Percentiles rank a stretch among this genome's conserved stretches.
Evolutionary conservation across 2,329 filamentous ascomycete genomes (phyloP).

Genomic region (Xylaria sp.): DNA sequence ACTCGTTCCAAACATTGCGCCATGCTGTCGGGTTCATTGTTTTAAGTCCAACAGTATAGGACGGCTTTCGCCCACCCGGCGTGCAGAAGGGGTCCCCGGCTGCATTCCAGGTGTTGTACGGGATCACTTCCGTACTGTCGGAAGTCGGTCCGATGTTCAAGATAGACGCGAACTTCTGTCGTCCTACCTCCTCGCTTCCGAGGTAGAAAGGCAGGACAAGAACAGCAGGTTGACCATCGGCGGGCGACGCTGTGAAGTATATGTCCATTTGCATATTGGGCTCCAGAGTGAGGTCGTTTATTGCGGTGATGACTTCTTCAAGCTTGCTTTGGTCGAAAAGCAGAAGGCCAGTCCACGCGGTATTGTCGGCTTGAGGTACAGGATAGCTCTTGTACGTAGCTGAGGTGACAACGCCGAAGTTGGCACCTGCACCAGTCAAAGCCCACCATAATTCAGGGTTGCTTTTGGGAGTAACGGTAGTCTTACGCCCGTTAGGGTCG

Average conservation of each 20-base stretch:
- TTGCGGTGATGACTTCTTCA: slow-evolving; percentile 50
- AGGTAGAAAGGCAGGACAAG: slow-evolving; percentile 49
- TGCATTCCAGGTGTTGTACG: slow-evolving; percentile 55
- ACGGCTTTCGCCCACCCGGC: slow-evolving; percentile 54
- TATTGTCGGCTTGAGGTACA: slow-evolving; percentile 36
- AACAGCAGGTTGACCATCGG: slow-evolving; percentile 39
- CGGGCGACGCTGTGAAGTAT: slow-evolving; percentile 45
- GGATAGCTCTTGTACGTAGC: slow-evolving; percentile 1
- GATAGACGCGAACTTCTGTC: slow-evolving; percentile 51
- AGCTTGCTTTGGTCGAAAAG: slow-evolving; percentile 46
- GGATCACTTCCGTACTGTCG: slow-evolving; percentile 45
- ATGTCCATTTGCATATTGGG: slow-evolving; percentile 53
- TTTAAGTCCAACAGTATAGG: slow-evolving; percentile 51
- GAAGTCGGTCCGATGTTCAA: slow-evolving; percentile 49
- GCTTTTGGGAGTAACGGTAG: slow-evolving; percentile 42
- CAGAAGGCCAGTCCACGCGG: slow-evolving; percentile 44
- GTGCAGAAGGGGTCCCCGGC: slow-evolving; percentile 53
- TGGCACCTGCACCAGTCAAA: slow-evolving; percentile 1
- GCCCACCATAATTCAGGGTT: slow-evolving; percentile 1
- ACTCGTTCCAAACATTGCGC: slow-evolving; percentile 54
- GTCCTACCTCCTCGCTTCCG: slow-evolving; percentile 49
- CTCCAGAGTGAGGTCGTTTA: slow-evolving; percentile 52
- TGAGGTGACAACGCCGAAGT: not conserved
- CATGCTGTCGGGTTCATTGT: slow-evolving; percentile 52
- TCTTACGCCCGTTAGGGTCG: slow-evolving; percentile 42